Evolutionary conservation across 2,329 filamentous ascomycete species (phyloP).

Genomic region (Talaromyces sp.): DNA sequence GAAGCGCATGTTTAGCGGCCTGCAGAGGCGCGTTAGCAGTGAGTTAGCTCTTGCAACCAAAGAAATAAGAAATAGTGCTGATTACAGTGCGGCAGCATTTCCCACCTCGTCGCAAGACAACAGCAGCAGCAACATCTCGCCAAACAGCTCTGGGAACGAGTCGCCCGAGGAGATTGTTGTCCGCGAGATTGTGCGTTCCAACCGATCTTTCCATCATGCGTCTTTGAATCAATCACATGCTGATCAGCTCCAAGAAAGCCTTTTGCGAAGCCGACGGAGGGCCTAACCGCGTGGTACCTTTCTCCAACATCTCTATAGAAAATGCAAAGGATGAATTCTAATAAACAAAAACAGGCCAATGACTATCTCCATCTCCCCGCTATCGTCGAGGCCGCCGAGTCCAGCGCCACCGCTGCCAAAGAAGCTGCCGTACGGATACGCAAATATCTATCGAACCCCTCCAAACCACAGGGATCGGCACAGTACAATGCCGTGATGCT

Average conservation of each 20-base stretch:
- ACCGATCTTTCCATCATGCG: not conserved
- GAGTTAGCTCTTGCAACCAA: not conserved
- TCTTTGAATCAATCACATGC: not conserved
- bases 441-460: constrained; percentile 71
- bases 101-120: constrained; percentile 9
- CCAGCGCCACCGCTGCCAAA: constrained; percentile 76
- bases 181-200: constrained; percentile 34
- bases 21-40: constrained; percentile 10
- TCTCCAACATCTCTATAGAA: not conserved
- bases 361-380: constrained; percentile 88
- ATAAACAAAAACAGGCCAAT: constrained; percentile 55
- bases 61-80: not conserved
- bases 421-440: constrained; percentile 76
- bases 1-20: constrained; percentile 12
- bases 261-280: constrained; percentile 71
- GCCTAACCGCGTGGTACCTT: constrained; percentile 48
- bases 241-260: constrained; percentile 50
- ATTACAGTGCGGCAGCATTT: not conserved
- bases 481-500: constrained; percentile 98
- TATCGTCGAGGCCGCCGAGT: constrained; percentile 93
- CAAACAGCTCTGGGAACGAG: constrained; percentile 15
- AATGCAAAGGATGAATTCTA: not conserved
- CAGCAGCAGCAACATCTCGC: constrained; percentile 3
- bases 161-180: constrained; percentile 34
- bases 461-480: constrained; percentile 58